Conservation (phyloP, 305 asterid species). For the Lippia alba region DNA sequence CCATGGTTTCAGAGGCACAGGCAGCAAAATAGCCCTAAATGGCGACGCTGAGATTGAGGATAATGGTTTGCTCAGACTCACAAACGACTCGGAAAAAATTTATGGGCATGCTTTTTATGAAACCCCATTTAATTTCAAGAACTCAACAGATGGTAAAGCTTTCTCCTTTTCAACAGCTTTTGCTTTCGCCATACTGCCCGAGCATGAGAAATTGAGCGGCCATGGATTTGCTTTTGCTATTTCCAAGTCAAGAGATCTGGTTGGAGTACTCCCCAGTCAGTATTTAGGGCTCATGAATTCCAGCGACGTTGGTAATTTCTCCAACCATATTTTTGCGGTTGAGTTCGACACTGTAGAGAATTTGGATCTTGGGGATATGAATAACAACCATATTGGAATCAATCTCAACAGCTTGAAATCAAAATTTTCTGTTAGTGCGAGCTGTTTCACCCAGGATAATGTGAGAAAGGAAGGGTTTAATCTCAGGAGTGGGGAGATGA, state of each 20-base stretch:
- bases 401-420: constrained; percentile 62
- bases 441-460: constrained; percentile 34
- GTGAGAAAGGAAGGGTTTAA: constrained; percentile 38
- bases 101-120: constrained; percentile 44
- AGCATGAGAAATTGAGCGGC: constrained; percentile 40
- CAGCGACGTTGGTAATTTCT: constrained; percentile 47
- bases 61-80: constrained; percentile 47
- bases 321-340: constrained; percentile 71
- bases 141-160: constrained; percentile 40
- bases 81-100: constrained; percentile 25
- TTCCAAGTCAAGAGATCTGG: constrained; percentile 42
- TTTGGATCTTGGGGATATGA: constrained; percentile 56
- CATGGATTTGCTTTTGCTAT: constrained; percentile 50
- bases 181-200: constrained; percentile 42
- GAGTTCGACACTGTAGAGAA: constrained; percentile 72
- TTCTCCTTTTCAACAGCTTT: constrained; percentile 46
- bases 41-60: constrained; percentile 39
- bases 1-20: constrained; percentile 48
- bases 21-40: constrained; percentile 24
- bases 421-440: constrained; percentile 50
- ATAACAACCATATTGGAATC: constrained; percentile 74
- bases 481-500: constrained; percentile 48
- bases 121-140: constrained; percentile 38
- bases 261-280: constrained; percentile 58
- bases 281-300: constrained; percentile 60